Percentiles rank a stretch among this genome's conserved stretches.
phyloP scores from a whole-genome alignment of 768 basidiomycete genomes.

The Boletellus ananiceps region DNA sequence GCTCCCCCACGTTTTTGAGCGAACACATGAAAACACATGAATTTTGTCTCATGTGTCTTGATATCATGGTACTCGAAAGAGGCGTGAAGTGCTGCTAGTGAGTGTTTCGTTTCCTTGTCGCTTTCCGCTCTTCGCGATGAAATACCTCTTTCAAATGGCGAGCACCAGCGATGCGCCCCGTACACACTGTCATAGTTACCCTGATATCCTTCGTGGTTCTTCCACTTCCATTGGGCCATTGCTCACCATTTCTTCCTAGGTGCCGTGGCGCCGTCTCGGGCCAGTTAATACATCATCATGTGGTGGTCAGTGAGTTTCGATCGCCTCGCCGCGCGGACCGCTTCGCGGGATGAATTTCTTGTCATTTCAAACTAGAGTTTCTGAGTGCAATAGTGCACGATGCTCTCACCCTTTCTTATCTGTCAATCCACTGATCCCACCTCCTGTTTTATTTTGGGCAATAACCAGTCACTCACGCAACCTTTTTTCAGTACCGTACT shows the following conservation, averaged over 20 bases:
- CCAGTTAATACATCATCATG: background rate
- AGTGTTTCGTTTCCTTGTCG: background rate
- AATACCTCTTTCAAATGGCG: slow-evolving; percentile 37
- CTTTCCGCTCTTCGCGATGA: slow-evolving; percentile 44
- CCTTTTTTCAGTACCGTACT: background rate
- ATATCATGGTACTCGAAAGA: background rate
- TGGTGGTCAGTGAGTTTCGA: slow-evolving; percentile 6
- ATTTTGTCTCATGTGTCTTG: too few relatives aligned
- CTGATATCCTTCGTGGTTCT: slow-evolving; percentile 52
- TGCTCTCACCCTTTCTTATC: slow-evolving; percentile 56
- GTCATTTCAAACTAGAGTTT: slow-evolving; percentile 89
- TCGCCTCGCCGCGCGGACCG: slow-evolving; percentile 3
- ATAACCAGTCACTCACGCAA: slow-evolving; percentile 1
- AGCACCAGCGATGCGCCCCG: slow-evolving; percentile 55
- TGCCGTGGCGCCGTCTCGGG: background rate
- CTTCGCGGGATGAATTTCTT: slow-evolving; percentile 49
- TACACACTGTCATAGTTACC: slow-evolving; percentile 95
- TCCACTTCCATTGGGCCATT: background rate
- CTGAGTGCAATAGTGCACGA: slow-evolving; percentile 64
- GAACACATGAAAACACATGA: too few relatives aligned
- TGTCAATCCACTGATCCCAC: slow-evolving; percentile 60
- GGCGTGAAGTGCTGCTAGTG: background rate
- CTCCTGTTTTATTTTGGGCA: background rate
- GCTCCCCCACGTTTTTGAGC: background rate
- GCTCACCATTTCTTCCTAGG: slow-evolving; percentile 13